phyloP scores from a whole-genome alignment of 148 eudicot species.

The Mesembryanthemum crystallinum region DNA sequence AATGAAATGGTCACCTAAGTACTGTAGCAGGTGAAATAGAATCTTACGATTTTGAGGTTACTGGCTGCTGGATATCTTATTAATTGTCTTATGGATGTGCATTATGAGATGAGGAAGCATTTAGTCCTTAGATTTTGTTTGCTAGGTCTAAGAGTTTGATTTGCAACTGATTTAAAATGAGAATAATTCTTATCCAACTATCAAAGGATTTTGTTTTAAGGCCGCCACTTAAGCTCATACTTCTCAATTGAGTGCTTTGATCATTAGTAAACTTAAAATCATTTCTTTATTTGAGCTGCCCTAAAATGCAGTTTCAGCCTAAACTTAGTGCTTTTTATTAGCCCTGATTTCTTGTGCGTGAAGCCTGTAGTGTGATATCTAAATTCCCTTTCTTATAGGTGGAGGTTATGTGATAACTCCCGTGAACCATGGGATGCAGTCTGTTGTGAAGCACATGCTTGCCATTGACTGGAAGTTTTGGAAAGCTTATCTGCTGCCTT shows the following conservation, averaged over 20 bases:
- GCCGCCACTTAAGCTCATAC: not conserved
- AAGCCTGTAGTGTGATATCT: not conserved
- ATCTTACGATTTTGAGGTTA: not conserved
- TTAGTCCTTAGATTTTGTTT: not conserved
- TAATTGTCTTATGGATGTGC: not conserved
- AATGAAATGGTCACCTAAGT: too few species aligned
- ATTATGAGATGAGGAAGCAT: not conserved
- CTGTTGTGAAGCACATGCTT: slow-evolving; percentile 71
- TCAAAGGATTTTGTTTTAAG: not conserved
- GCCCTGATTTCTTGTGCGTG: not conserved
- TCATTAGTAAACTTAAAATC: not conserved
- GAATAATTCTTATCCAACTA: not conserved
- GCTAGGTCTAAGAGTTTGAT: not conserved
- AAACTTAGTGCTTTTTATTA: not conserved
- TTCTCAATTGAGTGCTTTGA: not conserved
- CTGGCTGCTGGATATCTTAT: not conserved
- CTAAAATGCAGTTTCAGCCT: not conserved
- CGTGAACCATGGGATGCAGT: slow-evolving; percentile 53
- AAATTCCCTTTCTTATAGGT: slow-evolving; percentile 36
- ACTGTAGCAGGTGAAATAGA: too few species aligned
- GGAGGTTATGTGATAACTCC: slow-evolving; percentile 79
- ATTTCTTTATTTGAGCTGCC: not conserved
- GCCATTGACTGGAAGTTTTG: slow-evolving; percentile 74
- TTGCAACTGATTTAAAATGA: not conserved
- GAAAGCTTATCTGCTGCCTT: slow-evolving; percentile 56